These are phyloP conservation scores for Allodekkera sacchari DNA, from an alignment of 805 yeast species.

Conservation along the genomic window DNA sequence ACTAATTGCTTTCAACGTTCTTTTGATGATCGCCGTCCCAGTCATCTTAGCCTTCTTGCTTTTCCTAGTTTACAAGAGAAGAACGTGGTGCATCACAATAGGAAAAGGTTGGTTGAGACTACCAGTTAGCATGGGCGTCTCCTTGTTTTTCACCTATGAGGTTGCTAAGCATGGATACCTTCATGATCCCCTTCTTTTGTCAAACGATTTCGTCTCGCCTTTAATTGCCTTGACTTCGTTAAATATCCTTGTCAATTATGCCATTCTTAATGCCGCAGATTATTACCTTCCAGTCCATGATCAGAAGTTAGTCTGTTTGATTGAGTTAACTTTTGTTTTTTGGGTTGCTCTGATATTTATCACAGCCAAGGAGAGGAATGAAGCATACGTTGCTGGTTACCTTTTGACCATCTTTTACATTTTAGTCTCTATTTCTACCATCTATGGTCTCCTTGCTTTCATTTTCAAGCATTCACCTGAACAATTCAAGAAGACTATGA, in stretches of 20 bases:
- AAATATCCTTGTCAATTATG: conserved; percentile 47
- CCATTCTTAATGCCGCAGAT: conserved; percentile 39
- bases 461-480: conserved; percentile 21
- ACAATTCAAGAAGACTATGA: conserved; percentile 11
- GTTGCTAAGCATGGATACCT: conserved; percentile 32
- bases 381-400: conserved; percentile 48
- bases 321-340: conserved; percentile 44
- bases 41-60: conserved; percentile 39
- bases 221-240: conserved; percentile 39
- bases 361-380: conserved; percentile 39
- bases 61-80: conserved; percentile 35
- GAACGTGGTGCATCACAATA: conserved; percentile 37
- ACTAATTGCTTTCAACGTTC: conserved; percentile 44
- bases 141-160: conserved; percentile 30
- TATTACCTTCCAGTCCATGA: conserved; percentile 44
- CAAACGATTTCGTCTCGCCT: conserved; percentile 42
- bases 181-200: conserved; percentile 41
- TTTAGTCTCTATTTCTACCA: conserved; percentile 36
- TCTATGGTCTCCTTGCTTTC: conserved; percentile 48
- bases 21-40: conserved; percentile 49
- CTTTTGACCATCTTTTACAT: conserved; percentile 37
- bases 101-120: conserved; percentile 46
- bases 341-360: conserved; percentile 51
- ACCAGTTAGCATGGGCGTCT: conserved; percentile 46
- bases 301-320: conserved; percentile 48